phyloP scores from a whole-genome alignment of 768 basidiomycete genomes.

The Pulveroboletus sp. region DNA sequence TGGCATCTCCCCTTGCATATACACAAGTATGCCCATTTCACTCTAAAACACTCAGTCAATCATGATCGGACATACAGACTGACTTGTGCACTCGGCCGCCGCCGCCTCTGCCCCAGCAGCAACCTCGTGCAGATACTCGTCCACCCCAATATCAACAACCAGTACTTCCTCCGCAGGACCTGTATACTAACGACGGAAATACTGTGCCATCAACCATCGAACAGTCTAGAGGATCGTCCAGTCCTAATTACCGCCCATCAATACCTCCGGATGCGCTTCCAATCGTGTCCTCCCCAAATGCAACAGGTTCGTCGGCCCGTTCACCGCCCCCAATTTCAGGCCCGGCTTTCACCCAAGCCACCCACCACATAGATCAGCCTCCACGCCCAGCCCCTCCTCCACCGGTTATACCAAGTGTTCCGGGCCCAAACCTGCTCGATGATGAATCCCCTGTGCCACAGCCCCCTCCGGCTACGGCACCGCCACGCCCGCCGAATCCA shows the following conservation, averaged over 20 bases:
- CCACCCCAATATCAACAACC: constrained; percentile 29
- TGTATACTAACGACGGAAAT: constrained; percentile 17
- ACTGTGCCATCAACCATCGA: constrained; percentile 15
- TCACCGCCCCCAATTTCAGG: constrained; percentile 13
- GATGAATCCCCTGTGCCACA: constrained; percentile 41
- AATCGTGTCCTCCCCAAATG: constrained; percentile 21
- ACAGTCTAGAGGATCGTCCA: constrained; percentile 17
- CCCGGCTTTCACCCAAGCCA: constrained; percentile 23
- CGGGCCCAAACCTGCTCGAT: constrained; percentile 60
- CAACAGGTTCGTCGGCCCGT: constrained; percentile 27
- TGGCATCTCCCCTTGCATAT: constrained; percentile 2
- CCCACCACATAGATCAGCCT: constrained; percentile 17
- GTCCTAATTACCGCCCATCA: constrained; percentile 27
- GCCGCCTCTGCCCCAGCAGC: constrained; percentile 30
- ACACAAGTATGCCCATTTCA: constrained; percentile 19
- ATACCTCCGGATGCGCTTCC: constrained; percentile 27
- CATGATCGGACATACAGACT: constrained; percentile 12
- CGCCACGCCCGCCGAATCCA: constrained; percentile 85
- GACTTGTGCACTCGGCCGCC: constrained; percentile 33
- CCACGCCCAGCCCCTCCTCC: constrained; percentile 20
- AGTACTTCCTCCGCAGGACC: constrained; percentile 12
- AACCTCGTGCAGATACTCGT: constrained; percentile 16
- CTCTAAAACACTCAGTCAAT: constrained; percentile 1
- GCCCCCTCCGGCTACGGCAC: constrained; percentile 37
- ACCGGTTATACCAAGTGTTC: constrained; percentile 5